Evolutionary conservation across 345 rosid species (phyloP).

Genomic region (Pelargonium nanum): DNA sequence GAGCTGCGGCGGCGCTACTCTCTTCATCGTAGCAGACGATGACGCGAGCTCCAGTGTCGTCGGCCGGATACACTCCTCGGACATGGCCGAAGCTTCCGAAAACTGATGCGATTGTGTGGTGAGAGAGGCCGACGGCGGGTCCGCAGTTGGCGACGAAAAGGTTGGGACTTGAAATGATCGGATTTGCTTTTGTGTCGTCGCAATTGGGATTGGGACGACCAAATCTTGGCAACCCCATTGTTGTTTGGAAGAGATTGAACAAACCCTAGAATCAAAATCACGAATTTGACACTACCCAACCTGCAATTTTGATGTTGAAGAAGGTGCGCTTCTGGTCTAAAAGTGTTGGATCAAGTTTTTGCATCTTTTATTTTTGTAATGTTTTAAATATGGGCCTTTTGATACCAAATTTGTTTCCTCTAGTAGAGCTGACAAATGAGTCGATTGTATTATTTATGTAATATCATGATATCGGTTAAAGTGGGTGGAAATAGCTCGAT

Average conservation of each 20-base stretch:
- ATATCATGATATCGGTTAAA: no score
- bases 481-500: no score
- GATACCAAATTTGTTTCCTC: no score
- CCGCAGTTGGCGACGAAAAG: constrained; percentile 92
- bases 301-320: no score
- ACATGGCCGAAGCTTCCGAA: constrained; percentile 60
- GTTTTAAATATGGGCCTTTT: no score
- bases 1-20: constrained; percentile 48
- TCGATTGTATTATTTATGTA: no score
- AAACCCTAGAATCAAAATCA: not conserved
- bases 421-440: no score
- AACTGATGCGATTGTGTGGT: constrained; percentile 40
- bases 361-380: no score
- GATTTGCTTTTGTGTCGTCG: not conserved
- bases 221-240: constrained; percentile 52
- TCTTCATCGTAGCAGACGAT: constrained; percentile 46
- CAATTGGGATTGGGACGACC: constrained; percentile 27
- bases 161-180: constrained; percentile 24
- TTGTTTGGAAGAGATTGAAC: not conserved
- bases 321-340: no score
- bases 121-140: constrained; percentile 67
- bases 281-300: not conserved
- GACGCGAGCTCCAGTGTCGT: constrained; percentile 81
- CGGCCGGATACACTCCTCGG: constrained; percentile 66
- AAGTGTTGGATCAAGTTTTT: no score